Conservation (phyloP, 306 rosid genomes). For the Argentina anserina region DNA sequence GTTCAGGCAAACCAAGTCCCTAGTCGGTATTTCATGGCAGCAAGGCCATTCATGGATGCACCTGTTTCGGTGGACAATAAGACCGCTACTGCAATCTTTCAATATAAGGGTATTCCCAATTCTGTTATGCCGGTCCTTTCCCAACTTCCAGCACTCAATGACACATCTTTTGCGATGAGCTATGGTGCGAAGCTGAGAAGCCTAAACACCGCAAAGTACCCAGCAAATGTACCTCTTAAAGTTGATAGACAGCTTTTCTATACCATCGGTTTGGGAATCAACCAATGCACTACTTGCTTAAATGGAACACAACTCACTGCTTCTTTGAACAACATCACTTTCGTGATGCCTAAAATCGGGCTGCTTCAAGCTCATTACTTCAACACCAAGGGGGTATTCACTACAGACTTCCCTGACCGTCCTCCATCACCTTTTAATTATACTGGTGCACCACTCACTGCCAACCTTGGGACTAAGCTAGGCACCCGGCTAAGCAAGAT, state of each 20-base stretch:
- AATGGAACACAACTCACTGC: conserved; percentile 32
- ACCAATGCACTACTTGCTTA: conserved; percentile 26
- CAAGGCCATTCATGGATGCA: conserved; percentile 33
- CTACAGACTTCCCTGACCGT: conserved; percentile 33
- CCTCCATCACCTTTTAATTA: conserved; percentile 33
- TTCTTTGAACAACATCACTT: conserved; percentile 34
- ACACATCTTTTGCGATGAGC: conserved; percentile 23
- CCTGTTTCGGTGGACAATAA: conserved; percentile 31
- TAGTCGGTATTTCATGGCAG: conserved; percentile 28
- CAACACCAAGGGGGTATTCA: conserved; percentile 30
- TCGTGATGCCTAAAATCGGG: conserved; percentile 29
- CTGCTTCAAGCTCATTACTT: conserved; percentile 41
- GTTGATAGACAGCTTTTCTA: conserved; percentile 28
- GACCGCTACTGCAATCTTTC: conserved; percentile 27
- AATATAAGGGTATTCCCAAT: conserved; percentile 33
- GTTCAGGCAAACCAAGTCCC: conserved; percentile 25
- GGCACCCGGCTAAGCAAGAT: conserved; percentile 36
- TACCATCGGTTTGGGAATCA: conserved; percentile 28
- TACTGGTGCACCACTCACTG: conserved; percentile 32
- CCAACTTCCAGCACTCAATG: conserved; percentile 27
- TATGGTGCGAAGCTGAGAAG: conserved; percentile 18
- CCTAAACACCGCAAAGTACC: conserved; percentile 28
- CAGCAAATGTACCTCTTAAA: conserved; percentile 30
- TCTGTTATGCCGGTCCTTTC: conserved; percentile 21
- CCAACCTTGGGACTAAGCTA: conserved; percentile 26